Evolutionary conservation across 805 yeast genomes (phyloP).

Genomic region (Ogataea parapolymorpha): DNA sequence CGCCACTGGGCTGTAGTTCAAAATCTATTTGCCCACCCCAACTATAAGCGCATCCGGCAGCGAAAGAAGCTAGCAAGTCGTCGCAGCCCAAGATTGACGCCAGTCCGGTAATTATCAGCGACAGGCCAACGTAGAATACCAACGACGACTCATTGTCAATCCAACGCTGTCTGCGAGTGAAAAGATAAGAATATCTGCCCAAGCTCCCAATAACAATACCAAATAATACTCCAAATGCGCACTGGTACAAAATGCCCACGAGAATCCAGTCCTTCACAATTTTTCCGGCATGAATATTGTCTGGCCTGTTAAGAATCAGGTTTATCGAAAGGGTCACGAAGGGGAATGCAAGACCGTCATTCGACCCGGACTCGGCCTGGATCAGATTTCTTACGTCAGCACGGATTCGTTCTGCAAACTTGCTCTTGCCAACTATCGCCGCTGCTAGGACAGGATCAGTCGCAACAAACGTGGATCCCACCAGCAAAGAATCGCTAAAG

Average conservation of each 20-base stretch:
- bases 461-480: slow-evolving; percentile 89
- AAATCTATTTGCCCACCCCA: slow-evolving; percentile 67
- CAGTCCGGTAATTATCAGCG: slow-evolving; percentile 83
- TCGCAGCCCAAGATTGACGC: slow-evolving; percentile 88
- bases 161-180: slow-evolving; percentile 63
- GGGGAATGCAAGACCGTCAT: slow-evolving; percentile 96
- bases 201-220: slow-evolving; percentile 71
- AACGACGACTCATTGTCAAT: slow-evolving; percentile 88
- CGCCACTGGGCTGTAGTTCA: slow-evolving; percentile 5
- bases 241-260: slow-evolving; percentile 75
- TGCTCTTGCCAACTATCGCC: slow-evolving; percentile 92
- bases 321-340: slow-evolving; percentile 71
- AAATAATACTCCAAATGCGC: slow-evolving; percentile 71
- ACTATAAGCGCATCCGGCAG: slow-evolving; percentile 90
- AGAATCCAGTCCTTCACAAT: slow-evolving; percentile 80
- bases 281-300: slow-evolving; percentile 56
- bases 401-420: slow-evolving; percentile 86
- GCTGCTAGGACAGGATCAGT: slow-evolving; percentile 95
- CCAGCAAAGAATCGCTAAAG: slow-evolving; percentile 67
- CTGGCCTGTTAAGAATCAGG: slow-evolving; percentile 49
- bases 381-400: slow-evolving; percentile 85
- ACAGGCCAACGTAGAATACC: slow-evolving; percentile 76
- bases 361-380: slow-evolving; percentile 86
- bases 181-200: slow-evolving; percentile 67
- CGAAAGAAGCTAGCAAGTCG: slow-evolving; percentile 82